Conservation (phyloP, 306 rosid genomes). For the Rosa persica region DNA sequence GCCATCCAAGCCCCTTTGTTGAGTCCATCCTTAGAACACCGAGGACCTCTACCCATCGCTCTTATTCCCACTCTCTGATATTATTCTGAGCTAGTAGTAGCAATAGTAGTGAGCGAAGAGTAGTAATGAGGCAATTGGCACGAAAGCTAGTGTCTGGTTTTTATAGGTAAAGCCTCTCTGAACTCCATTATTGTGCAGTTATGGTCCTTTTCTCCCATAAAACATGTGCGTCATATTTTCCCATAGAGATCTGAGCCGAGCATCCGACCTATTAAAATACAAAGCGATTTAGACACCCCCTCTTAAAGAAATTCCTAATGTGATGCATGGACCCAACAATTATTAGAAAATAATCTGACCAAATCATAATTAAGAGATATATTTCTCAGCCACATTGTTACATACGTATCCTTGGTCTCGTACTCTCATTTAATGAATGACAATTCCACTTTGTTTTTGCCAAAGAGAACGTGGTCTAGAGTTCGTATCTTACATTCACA, state of each 20-base stretch:
- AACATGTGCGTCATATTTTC: neutral
- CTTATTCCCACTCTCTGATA: neutral
- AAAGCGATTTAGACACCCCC: neutral
- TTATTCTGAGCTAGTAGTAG: neutral
- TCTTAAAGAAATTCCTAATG: neutral
- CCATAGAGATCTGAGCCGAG: conserved; percentile 5
- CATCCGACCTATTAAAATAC: neutral
- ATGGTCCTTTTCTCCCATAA: neutral
- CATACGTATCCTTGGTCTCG: too few relatives aligned
- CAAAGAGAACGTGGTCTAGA: too few relatives aligned
- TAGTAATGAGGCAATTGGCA: neutral
- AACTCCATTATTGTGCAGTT: neutral
- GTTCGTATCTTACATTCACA: too few relatives aligned
- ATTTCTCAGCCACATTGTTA: neutral
- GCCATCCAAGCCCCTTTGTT: conserved; percentile 14
- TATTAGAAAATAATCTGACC: neutral
- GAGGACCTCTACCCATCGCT: conserved; percentile 12
- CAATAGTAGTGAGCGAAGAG: neutral
- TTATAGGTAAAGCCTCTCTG: neutral
- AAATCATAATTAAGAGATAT: neutral
- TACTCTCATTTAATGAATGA: too few relatives aligned
- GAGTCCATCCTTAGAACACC: conserved; percentile 17
- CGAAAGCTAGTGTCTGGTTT: neutral
- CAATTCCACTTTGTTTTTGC: too few relatives aligned
- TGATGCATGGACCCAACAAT: conserved; percentile 1